A percentile compares a stretch with the other conserved stretches of the same genome.
phyloP scores from a whole-genome alignment of 2,329 filamentous ascomycete genomes.

The Claviceps arundinis region DNA sequence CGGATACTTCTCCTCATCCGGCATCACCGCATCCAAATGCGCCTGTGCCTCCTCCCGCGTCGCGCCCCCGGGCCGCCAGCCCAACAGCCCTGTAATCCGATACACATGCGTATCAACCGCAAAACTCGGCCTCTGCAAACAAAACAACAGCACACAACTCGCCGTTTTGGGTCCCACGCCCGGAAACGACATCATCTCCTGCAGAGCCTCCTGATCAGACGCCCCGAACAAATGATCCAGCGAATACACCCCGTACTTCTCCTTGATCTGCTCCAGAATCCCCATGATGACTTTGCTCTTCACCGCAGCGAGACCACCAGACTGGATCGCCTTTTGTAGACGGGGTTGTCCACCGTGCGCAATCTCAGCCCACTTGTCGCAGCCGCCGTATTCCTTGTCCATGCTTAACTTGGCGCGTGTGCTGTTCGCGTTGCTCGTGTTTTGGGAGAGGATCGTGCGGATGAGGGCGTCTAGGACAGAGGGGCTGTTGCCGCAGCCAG shows the following conservation, averaged over 20 bases:
- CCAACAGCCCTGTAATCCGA: slow-evolving; percentile 33
- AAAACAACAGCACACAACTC: slow-evolving; percentile 38
- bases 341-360: slow-evolving; percentile 24
- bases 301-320: slow-evolving; percentile 55
- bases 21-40: slow-evolving; percentile 34
- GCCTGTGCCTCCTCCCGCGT: slow-evolving; percentile 33
- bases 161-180: slow-evolving; percentile 43
- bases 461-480: slow-evolving; percentile 39
- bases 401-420: slow-evolving; percentile 43
- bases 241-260: slow-evolving; percentile 27
- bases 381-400: slow-evolving; percentile 29
- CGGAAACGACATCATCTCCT: slow-evolving; percentile 33
- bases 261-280: slow-evolving; percentile 51
- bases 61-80: slow-evolving; percentile 31
- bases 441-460: slow-evolving; percentile 38
- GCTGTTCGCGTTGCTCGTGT: slow-evolving; percentile 41
- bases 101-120: slow-evolving; percentile 42
- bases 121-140: slow-evolving; percentile 32
- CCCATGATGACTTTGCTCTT: slow-evolving; percentile 62
- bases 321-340: slow-evolving; percentile 49
- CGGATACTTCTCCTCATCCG: slow-evolving; percentile 35
- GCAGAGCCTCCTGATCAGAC: slow-evolving; percentile 33
- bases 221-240: slow-evolving; percentile 34
- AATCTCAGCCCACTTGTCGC: slow-evolving; percentile 30
- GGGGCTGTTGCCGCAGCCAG: slow-evolving; percentile 44